Evolutionary conservation across 805 yeast species (phyloP), one percentile per base, ranked within the genome.

Genomic region (Zygosaccharomyces gambellarensis): DNA sequence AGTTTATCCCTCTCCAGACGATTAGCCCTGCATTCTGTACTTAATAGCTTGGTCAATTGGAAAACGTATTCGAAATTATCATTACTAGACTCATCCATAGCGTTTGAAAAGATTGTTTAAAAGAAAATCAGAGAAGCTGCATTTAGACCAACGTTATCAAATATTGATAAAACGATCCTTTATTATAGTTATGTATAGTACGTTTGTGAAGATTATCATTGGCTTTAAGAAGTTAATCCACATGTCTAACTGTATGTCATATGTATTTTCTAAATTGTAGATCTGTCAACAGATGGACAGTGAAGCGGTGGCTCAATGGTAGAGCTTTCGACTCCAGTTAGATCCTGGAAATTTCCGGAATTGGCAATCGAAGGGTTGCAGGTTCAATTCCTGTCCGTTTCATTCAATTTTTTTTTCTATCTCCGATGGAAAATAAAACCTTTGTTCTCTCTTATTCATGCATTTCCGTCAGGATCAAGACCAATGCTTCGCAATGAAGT

Each of bases 351-450:
- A 43, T 51, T 51, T 51, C 52, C 50, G 40, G 62, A 57, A 57
- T 55, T 57, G 59, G 63, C 61, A 69, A 76, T 76, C 82, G 76
- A 75, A 76, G 74, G 82, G 82, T 77, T 77, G 82, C 81, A 77
- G 81, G 82, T 77, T 78, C 82, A 74, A 78, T 75, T 78, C 82
- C 81, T 77, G 82, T 77, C 80, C 78, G 81, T 77, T 78, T 75
- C 79, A 76, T 56, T 60, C 62, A 60, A 59, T 62, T 51, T 57
- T 62, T 63, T 63, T 61, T 17, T 17, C 17, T 17, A 17, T 17
- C 17, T 2, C 17, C 17, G 2, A 17, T 17, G 17, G 17, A 17
- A 17, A 17, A 17, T 17, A 17, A 17, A 17, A 17, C 17, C 2
- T 2, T 17, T 17, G 17, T 17, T 17, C 17, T 2, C 17, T 17